A percentile compares a stretch with the other conserved stretches of the same genome.
These are phyloP conservation scores for Malassezia dermatis DNA, from an alignment of 1,284 basidiomycete species.

Conservation along the genomic window DNA sequence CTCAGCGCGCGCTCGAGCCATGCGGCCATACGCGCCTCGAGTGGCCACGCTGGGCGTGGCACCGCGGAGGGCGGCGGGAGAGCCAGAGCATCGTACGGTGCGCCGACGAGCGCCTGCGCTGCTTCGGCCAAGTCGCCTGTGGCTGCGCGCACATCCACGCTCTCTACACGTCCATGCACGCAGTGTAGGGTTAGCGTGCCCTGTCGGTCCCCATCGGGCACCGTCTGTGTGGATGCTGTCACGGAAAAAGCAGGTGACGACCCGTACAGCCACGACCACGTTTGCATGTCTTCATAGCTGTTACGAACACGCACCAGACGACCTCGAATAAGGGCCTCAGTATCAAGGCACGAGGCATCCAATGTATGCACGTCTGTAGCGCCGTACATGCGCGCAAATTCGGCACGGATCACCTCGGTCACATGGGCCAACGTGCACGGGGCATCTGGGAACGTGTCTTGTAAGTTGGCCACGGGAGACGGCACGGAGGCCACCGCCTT, in stretches of 20 bases:
- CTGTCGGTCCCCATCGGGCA: background rate
- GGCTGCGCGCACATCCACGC: background rate
- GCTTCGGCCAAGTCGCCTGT: background rate
- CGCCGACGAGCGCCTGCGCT: conserved; percentile 1
- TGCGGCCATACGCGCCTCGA: background rate
- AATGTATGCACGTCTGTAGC: conserved; percentile 6
- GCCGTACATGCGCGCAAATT: conserved; percentile 61
- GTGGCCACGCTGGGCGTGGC: background rate
- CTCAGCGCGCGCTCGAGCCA: conserved; percentile 8
- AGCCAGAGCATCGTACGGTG: conserved; percentile 12
- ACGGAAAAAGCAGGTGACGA: conserved; percentile 76
- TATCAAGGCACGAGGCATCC: conserved; percentile 17
- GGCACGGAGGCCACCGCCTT: conserved; percentile 83
- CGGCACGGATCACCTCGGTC: conserved; percentile 57
- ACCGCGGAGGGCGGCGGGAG: conserved; percentile 7
- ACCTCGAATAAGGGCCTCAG: conserved; percentile 7
- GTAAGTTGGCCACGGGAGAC: conserved; percentile 78
- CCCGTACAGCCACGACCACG: conserved; percentile 86
- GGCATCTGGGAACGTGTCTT: conserved; percentile 51
- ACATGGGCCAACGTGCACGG: conserved; percentile 62
- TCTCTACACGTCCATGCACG: background rate
- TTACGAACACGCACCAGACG: conserved; percentile 16
- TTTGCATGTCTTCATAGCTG: conserved; percentile 52
- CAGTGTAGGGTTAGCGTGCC: background rate
- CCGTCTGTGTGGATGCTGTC: background rate